Conservation (phyloP, 495 filamentous ascomycete species). For the Xylaria bambusicola region DNA sequence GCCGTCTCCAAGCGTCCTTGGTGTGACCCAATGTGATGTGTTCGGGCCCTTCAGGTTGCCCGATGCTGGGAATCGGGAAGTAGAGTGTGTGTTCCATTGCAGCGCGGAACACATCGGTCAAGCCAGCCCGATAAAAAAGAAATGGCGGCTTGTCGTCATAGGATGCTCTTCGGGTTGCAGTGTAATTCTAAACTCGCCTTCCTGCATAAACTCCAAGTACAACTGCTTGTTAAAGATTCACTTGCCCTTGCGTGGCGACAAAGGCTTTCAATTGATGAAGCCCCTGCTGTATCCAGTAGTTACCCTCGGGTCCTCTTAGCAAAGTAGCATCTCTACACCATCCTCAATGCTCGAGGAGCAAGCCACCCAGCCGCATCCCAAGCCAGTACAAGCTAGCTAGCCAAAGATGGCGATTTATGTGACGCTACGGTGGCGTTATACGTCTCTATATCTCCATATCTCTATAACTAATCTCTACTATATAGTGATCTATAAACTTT, state of each 20-base stretch:
- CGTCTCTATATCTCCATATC: not conserved
- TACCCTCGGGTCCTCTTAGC: not conserved
- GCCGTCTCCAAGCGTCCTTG: not conserved
- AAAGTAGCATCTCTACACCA: constrained; percentile 17
- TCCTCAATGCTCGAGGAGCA: constrained; percentile 1
- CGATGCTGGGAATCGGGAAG: constrained; percentile 11
- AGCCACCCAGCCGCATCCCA: constrained; percentile 3
- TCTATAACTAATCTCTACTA: not conserved
- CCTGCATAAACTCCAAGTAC: constrained; percentile 12
- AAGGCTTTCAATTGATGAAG: constrained; percentile 9
- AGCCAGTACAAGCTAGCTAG: not conserved
- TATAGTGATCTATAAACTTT: no score
- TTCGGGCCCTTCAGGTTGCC: constrained; percentile 12
- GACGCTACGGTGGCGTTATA: no score
- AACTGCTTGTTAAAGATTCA: constrained; percentile 5
- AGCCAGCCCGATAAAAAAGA: constrained; percentile 9
- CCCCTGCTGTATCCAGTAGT: not conserved
- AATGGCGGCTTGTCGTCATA: constrained; percentile 13
- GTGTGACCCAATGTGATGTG: constrained; percentile 7
- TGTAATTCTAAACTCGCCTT: constrained; percentile 12
- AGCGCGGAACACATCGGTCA: constrained; percentile 7
- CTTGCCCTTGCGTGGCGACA: constrained; percentile 3
- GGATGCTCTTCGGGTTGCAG: constrained; percentile 2
- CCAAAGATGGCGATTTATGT: not conserved
- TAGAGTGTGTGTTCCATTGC: constrained; percentile 9